Conservation (phyloP, 2,329 filamentous ascomycete genomes). For the Sporothrix phasma region DNA sequence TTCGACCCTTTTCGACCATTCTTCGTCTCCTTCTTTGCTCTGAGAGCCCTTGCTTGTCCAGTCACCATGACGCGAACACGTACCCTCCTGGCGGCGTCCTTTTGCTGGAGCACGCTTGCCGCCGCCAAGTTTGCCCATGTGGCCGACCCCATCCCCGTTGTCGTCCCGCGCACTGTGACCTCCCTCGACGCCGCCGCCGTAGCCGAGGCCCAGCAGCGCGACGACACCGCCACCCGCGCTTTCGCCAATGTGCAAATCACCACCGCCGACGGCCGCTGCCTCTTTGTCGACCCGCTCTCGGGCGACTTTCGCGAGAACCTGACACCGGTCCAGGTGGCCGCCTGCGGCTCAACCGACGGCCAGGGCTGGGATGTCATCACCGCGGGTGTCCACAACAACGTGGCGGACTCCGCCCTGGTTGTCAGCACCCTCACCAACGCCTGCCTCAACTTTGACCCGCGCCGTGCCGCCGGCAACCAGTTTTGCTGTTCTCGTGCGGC, state of each 20-base stretch:
- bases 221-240: slow-evolving; percentile 34
- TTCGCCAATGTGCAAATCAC: slow-evolving; percentile 36
- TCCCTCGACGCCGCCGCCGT: slow-evolving; percentile 34
- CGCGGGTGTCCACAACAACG: slow-evolving; percentile 41
- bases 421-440: slow-evolving; percentile 49
- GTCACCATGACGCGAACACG: neutral
- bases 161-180: slow-evolving; percentile 30
- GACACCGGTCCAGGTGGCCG: slow-evolving; percentile 35
- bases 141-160: slow-evolving; percentile 14
- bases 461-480: slow-evolving; percentile 42
- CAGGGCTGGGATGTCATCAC: slow-evolving; percentile 41
- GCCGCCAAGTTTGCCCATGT: slow-evolving; percentile 18
- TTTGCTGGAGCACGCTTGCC: slow-evolving; percentile 19
- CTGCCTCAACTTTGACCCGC: slow-evolving; percentile 48
- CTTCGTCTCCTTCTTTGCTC: neutral
- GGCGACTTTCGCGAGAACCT: slow-evolving; percentile 41
- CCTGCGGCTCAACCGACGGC: slow-evolving; percentile 33
- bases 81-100: slow-evolving; percentile 7
- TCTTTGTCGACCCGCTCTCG: slow-evolving; percentile 37
- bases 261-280: slow-evolving; percentile 35
- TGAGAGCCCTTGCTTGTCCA: neutral
- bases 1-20: no score
- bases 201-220: slow-evolving; percentile 36
- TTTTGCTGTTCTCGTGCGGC: slow-evolving; percentile 48
- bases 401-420: slow-evolving; percentile 36